phyloP scores from a whole-genome alignment of 2,329 filamentous ascomycete genomes.

The Paramyrothecium sp. region DNA sequence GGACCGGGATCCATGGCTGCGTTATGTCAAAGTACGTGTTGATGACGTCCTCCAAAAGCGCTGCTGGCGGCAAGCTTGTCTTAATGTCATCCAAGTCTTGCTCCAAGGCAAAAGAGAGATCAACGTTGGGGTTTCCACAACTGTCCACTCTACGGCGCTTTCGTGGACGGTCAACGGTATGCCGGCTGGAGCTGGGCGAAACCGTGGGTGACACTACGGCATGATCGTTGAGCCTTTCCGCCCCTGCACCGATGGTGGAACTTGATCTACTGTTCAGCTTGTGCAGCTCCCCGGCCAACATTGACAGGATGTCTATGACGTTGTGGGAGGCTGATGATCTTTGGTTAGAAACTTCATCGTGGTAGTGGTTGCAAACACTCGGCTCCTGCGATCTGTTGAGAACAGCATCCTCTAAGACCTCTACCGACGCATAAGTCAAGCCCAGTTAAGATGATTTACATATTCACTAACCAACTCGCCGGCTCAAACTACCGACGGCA shows the following conservation, averaged over 20 bases:
- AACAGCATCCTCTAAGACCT: not conserved
- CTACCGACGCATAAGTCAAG: not conserved
- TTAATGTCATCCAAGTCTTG: not conserved
- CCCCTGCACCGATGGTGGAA: too few species aligned
- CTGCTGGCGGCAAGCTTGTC: constrained; percentile 12
- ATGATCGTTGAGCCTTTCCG: not conserved
- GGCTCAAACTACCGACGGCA: constrained; percentile 32
- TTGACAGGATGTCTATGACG: too few species aligned
- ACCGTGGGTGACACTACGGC: not conserved
- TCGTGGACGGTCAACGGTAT: not conserved
- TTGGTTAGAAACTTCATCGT: too few species aligned
- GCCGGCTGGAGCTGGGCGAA: not conserved
- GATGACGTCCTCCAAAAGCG: constrained; percentile 11
- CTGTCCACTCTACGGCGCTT: not conserved
- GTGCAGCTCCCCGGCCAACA: too few species aligned
- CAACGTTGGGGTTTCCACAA: not conserved
- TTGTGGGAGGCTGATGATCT: too few species aligned
- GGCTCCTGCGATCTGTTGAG: not conserved
- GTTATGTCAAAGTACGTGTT: constrained; percentile 31
- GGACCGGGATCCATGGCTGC: constrained; percentile 36
- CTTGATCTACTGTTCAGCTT: too few species aligned
- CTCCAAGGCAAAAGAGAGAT: constrained; percentile 1
- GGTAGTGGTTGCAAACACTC: too few species aligned
- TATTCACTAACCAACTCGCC: constrained; percentile 23
- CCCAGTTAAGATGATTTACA: not conserved